Evolutionary conservation across 1,284 basidiomycete species (phyloP).

Genomic region (Malassezia cuniculi): DNA sequence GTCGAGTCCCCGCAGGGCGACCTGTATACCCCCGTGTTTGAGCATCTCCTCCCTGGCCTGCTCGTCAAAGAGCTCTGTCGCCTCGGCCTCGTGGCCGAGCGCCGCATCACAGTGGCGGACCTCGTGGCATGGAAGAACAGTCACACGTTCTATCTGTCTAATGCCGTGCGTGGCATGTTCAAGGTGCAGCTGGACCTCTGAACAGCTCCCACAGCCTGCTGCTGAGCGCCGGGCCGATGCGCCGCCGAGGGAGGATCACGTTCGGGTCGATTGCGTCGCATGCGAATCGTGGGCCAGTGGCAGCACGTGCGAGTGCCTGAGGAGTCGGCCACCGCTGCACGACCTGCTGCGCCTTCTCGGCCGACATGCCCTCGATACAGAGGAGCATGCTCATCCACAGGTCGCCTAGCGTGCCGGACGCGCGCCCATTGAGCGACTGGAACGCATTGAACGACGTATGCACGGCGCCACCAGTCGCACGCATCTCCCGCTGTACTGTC

Average conservation of each 20-base stretch:
- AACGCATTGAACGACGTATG: slow-evolving; percentile 49
- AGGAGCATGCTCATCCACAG: slow-evolving; percentile 51
- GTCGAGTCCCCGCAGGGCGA: not conserved
- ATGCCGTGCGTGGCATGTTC: slow-evolving; percentile 15
- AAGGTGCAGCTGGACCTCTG: slow-evolving; percentile 1
- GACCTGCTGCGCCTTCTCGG: slow-evolving; percentile 49
- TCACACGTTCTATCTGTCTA: slow-evolving; percentile 8
- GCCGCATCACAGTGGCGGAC: not conserved
- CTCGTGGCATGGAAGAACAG: not conserved
- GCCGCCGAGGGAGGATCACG: slow-evolving; percentile 2
- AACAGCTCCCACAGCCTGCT: slow-evolving; percentile 5
- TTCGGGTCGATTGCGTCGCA: slow-evolving; percentile 1
- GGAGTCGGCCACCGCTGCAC: slow-evolving; percentile 49
- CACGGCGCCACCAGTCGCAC: slow-evolving; percentile 28
- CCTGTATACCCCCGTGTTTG: slow-evolving; percentile 4
- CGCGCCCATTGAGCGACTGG: slow-evolving; percentile 49
- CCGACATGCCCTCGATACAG: slow-evolving; percentile 49
- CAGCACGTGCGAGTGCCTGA: slow-evolving; percentile 8
- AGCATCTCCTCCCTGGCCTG: slow-evolving; percentile 5
- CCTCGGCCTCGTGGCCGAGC: slow-evolving; percentile 1
- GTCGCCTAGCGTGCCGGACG: slow-evolving; percentile 47
- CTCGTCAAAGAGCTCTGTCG: slow-evolving; percentile 8
- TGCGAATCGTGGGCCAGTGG: not conserved
- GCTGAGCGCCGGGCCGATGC: slow-evolving; percentile 10
- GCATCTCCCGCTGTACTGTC: slow-evolving; percentile 45